Evolutionary conservation across 164 flowering plant genomes (phyloP).

Genomic region (Macadamia tetraphylla): DNA sequence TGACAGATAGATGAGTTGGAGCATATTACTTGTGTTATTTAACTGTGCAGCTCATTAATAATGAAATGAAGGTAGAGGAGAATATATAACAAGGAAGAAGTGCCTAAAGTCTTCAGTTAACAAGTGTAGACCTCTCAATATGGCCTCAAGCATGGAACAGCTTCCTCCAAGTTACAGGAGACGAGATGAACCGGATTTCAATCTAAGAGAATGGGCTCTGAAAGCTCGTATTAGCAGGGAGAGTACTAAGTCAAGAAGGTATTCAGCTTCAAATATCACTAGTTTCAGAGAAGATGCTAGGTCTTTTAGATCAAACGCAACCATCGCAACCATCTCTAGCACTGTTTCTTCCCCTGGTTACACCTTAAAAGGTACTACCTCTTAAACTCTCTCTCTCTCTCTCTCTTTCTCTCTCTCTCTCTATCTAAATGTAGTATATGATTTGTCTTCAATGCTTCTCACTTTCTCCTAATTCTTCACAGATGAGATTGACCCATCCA

Average conservation of each 20-base stretch:
- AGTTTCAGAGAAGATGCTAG: constrained; percentile 64
- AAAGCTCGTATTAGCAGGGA: constrained; percentile 48
- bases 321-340: constrained; percentile 62
- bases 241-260: constrained; percentile 56
- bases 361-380: constrained; percentile 43
- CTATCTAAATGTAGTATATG: not conserved
- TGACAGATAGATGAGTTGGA: too few relatives aligned
- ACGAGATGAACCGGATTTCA: constrained; percentile 42
- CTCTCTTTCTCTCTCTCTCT: not conserved
- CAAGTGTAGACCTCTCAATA: not conserved
- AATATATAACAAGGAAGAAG: not conserved
- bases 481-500: constrained; percentile 82
- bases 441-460: not conserved
- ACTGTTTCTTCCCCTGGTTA: constrained; percentile 92
- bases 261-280: constrained; percentile 53
- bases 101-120: not conserved
- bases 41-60: too few relatives aligned
- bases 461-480: constrained; percentile 6
- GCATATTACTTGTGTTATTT: too few relatives aligned
- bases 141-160: constrained; percentile 25
- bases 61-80: not conserved
- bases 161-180: constrained; percentile 14
- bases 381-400: not conserved
- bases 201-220: constrained; percentile 52
- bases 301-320: constrained; percentile 54